Base-by-base conservation (phyloP, 225 moss, liverwort and hornwort species). In the Thuidium tamariscinum region DNA sequence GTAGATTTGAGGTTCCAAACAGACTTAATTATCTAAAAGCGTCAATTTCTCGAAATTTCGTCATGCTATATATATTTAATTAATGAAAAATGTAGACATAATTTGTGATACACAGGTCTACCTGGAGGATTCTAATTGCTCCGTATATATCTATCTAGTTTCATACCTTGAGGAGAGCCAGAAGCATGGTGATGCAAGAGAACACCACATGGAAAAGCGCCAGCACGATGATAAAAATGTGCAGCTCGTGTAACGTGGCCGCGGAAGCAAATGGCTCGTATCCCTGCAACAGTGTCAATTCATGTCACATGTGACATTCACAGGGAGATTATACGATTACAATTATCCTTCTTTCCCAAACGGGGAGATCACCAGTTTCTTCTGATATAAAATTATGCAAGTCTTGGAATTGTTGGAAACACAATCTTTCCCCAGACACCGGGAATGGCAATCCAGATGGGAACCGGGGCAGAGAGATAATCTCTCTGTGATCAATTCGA, bases 131-230 rank as follows among this genome's bases (percentile, higher is more conserved):
- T 54, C 17, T 1, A 42, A 5, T 34, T 59, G n/a, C n/a, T n/a
- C n/a, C n/a, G n/a, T n/a, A n/a, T n/a, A n/a, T n/a, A 93, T 79
- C 32, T 29, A 30, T 44, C 14, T 42, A 32, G 6, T 23, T 80
- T 21, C 34, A 25, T 66, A 82, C 97, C 94, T 97, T 95, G 61
- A 91, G 83, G 52, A 97, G 93, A 73, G 95, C 95, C 42, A 97
- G 93, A 30, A 97, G 89, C 90, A 96, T 94, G 54, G 96, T 97
- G 89, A 95, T 85, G 85, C 96, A 97, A 19, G 95, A 96, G 89
- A 95, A 97, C 74, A 80, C 82, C n/a, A 96, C 97, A 66, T 97
- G 97, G 57, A 94, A 94, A 48, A 94, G 89, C 13, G 96, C 95
- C 89, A 97, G 87, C 11, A 97, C 94, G 77, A 97, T 93, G 78